Percentiles rank a stretch among this genome's conserved stretches.
These are phyloP conservation scores for Penicillium sp. DNA, from an alignment of 2,329 filamentous ascomycete species.

Conservation along the genomic window DNA sequence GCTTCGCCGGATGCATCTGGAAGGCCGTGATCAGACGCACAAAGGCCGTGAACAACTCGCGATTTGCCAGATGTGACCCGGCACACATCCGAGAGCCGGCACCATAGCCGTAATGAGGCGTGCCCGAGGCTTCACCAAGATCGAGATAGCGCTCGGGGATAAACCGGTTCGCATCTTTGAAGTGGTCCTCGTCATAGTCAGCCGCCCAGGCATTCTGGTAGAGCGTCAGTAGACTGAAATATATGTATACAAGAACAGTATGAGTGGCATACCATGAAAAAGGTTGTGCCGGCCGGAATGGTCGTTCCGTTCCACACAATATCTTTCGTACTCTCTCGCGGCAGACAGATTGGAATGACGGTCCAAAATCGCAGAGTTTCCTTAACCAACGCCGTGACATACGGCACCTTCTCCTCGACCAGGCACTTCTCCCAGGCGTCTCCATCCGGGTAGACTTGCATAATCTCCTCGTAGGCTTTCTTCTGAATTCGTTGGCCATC, in stretches of 20 bases:
- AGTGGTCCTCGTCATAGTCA: constrained; percentile 72
- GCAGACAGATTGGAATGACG: constrained; percentile 78
- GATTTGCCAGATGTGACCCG: constrained; percentile 66
- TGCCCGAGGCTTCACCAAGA: constrained; percentile 55
- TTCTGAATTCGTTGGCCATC: constrained; percentile 72
- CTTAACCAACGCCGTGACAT: constrained; percentile 77
- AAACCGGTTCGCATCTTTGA: constrained; percentile 66
- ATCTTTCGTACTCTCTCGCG: constrained; percentile 71
- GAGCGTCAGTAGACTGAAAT: constrained; percentile 1
- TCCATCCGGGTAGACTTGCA: constrained; percentile 70
- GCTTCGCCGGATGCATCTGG: constrained; percentile 54
- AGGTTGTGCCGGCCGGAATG: constrained; percentile 76
- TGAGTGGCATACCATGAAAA: constrained; percentile 66
- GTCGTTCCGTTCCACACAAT: constrained; percentile 69
- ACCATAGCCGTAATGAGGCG: constrained; percentile 66
- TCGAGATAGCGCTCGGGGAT: constrained; percentile 72
- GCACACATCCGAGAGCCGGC: constrained; percentile 68
- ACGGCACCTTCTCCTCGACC: constrained; percentile 74
- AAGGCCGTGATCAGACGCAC: constrained; percentile 64
- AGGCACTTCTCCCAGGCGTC: constrained; percentile 78
- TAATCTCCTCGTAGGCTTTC: constrained; percentile 71
- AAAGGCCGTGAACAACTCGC: constrained; percentile 65
- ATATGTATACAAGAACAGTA: neutral
- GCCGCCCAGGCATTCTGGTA: constrained; percentile 71
- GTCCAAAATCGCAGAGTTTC: constrained; percentile 79